Evolutionary conservation across 768 basidiomycete species (phyloP).

Genomic region (Lentinula lateritia): DNA sequence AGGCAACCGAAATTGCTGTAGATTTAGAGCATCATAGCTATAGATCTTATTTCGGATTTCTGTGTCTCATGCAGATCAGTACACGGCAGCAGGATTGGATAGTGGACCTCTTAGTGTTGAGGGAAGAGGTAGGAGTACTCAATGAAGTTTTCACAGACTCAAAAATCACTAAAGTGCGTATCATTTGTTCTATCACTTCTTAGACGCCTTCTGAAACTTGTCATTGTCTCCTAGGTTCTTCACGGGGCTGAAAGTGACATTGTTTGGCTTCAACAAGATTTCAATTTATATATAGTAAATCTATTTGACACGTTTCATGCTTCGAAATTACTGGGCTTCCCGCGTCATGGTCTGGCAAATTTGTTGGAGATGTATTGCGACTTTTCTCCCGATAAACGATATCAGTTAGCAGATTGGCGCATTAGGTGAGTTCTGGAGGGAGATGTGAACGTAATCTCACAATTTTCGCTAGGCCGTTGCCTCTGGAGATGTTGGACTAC

Average conservation of each 20-base stretch:
- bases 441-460: background rate
- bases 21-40: constrained; percentile 94
- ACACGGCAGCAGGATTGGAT: constrained; percentile 83
- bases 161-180: constrained; percentile 70
- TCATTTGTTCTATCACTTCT: background rate
- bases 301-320: constrained; percentile 98
- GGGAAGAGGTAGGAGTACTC: constrained; percentile 67
- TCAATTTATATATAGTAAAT: constrained; percentile 89
- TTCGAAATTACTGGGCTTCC: constrained; percentile 78
- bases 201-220: background rate
- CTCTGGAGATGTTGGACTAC: constrained; percentile 85
- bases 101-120: constrained; percentile 72
- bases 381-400: constrained; percentile 89
- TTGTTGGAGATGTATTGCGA: constrained; percentile 87
- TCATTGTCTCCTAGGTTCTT: constrained; percentile 53
- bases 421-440: constrained; percentile 53
- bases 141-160: constrained; percentile 88
- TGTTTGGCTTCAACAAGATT: constrained; percentile 94
- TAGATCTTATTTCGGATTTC: constrained; percentile 78
- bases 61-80: constrained; percentile 92
- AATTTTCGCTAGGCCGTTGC: constrained; percentile 52
- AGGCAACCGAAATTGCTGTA: constrained; percentile 76
- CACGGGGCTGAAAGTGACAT: constrained; percentile 95
- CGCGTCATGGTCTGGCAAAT: constrained; percentile 77
- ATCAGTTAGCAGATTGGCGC: constrained; percentile 97